A percentile compares a stretch with the other conserved stretches of the same genome.
These are phyloP conservation scores for Prunus fruticosa DNA, from an alignment of 306 rosid genomes.

Conservation along the genomic window DNA sequence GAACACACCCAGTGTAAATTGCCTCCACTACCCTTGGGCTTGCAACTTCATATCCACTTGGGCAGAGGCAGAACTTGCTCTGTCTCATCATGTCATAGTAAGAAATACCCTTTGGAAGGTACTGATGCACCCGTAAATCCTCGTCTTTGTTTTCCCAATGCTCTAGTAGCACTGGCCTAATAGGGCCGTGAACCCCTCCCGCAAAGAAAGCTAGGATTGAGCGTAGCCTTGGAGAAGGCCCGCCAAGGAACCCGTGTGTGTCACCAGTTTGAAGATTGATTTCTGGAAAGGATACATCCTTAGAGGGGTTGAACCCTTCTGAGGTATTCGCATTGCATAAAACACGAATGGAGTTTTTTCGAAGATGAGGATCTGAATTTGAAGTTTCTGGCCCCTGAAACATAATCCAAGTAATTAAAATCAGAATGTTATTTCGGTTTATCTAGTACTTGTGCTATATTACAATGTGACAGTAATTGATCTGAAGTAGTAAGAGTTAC, in stretches of 20 bases:
- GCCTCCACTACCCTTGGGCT: constrained; percentile 92
- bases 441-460: neutral
- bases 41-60: constrained; percentile 91
- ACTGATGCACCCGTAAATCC: constrained; percentile 56
- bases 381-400: constrained; percentile 76
- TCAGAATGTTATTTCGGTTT: neutral
- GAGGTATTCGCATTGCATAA: constrained; percentile 90
- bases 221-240: constrained; percentile 67
- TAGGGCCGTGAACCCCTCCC: constrained; percentile 81
- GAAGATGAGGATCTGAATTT: constrained; percentile 38
- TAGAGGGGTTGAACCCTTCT: constrained; percentile 67
- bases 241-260: constrained; percentile 50
- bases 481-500: neutral
- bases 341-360: constrained; percentile 63
- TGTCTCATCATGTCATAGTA: constrained; percentile 71
- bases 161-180: constrained; percentile 62
- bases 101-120: constrained; percentile 68
- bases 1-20: constrained; percentile 84
- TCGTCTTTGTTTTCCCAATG: constrained; percentile 81
- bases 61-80: constrained; percentile 83
- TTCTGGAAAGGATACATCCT: constrained; percentile 86
- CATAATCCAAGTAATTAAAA: neutral
- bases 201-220: constrained; percentile 69
- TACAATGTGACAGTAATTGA: neutral
- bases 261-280: constrained; percentile 67